A percentile compares a stretch with the other conserved stretches of the same genome.
phyloP scores from a whole-genome alignment of 2,329 filamentous ascomycete genomes.

The Coniella lustricola region DNA sequence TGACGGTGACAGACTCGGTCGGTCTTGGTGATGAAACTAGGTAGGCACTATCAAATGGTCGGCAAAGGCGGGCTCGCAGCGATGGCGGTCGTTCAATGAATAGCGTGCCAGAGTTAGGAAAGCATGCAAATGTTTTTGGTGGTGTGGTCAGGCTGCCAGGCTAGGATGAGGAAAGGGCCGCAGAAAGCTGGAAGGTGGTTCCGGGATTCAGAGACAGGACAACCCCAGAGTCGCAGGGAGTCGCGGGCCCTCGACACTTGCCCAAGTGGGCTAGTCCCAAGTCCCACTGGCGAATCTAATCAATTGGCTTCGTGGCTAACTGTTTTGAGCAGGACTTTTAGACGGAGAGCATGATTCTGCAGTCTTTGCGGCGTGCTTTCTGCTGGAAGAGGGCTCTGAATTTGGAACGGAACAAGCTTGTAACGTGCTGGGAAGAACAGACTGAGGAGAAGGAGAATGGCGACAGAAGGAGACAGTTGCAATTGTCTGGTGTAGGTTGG shows the following conservation, averaged over 20 bases:
- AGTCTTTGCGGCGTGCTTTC: neutral
- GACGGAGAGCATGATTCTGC: neutral
- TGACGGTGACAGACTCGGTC: no score
- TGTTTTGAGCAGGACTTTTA: neutral
- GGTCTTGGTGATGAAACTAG: no score
- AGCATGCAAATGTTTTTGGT: neutral
- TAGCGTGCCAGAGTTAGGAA: no score
- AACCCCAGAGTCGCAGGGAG: neutral
- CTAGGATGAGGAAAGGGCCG: neutral
- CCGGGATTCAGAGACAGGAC: constrained; percentile 4
- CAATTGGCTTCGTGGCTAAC: neutral
- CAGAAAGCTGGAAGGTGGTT: constrained; percentile 4
- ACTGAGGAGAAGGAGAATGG: neutral
- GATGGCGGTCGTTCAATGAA: no score
- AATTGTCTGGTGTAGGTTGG: no score
- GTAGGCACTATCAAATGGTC: no score
- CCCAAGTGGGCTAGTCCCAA: neutral
- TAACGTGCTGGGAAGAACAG: neutral
- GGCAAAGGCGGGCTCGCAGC: no score
- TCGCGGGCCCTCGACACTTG: neutral
- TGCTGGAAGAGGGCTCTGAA: neutral
- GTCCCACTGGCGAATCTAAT: neutral
- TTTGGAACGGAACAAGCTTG: neutral
- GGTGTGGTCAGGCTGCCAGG: neutral
- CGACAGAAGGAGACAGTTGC: neutral